Percentiles rank a stretch among this genome's conserved stretches.
phyloP scores from a whole-genome alignment of 345 rosid species.

The Gynandropsis gynandra region DNA sequence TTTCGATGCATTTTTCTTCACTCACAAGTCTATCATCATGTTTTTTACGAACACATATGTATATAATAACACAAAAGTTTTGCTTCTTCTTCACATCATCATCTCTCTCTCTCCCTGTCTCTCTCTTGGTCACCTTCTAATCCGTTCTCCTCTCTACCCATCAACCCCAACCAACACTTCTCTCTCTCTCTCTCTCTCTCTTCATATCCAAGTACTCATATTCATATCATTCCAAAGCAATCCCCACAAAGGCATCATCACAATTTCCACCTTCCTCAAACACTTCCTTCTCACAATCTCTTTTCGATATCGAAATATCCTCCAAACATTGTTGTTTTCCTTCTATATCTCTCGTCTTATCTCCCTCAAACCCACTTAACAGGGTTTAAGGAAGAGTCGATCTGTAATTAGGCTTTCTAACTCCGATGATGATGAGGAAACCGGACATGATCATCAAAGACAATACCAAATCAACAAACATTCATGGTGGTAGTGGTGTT shows the following conservation, averaged over 20 bases:
- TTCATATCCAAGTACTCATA: constrained; percentile 20
- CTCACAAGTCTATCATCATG: constrained; percentile 73
- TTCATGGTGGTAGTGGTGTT: constrained; percentile 16
- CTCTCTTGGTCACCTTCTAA: constrained; percentile 11
- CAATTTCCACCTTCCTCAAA: constrained; percentile 46
- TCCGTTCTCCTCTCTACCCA: background rate
- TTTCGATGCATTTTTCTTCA: constrained; percentile 72
- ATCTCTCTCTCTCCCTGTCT: constrained; percentile 22
- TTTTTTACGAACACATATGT: constrained; percentile 77
- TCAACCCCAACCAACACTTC: background rate
- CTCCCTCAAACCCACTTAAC: constrained; percentile 23
- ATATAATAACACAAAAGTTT: constrained; percentile 36
- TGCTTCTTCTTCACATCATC: constrained; percentile 39
- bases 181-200: constrained; percentile 20
- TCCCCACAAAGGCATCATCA: constrained; percentile 72
- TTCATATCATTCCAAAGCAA: constrained; percentile 56
- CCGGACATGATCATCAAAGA: constrained; percentile 25
- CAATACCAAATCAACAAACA: constrained; percentile 19
- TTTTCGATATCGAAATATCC: constrained; percentile 9
- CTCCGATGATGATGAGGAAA: constrained; percentile 29
- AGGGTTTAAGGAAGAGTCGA: background rate
- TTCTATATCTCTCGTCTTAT: constrained; percentile 30
- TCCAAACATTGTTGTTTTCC: constrained; percentile 24
- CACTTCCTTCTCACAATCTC: constrained; percentile 27
- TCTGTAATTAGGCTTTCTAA: background rate